These are phyloP conservation scores for Bremia lactucae DNA, from an alignment of 352 stramenopile species.

Conservation along the genomic window DNA sequence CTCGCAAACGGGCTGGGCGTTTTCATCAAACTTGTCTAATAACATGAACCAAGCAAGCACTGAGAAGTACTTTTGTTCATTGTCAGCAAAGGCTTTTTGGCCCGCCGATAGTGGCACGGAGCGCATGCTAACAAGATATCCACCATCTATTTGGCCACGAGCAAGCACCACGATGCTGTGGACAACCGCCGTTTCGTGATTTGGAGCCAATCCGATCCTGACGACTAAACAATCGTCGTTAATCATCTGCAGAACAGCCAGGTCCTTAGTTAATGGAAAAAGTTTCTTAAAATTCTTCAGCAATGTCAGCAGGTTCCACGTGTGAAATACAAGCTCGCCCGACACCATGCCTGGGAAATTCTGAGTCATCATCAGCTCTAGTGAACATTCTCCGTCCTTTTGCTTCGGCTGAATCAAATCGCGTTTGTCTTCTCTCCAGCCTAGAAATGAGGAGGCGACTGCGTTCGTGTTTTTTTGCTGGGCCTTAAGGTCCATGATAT, in stretches of 20 bases:
- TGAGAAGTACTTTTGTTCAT: slow-evolving; percentile 20
- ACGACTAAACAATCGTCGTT: slow-evolving; percentile 37
- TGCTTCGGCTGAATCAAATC: slow-evolving; percentile 6
- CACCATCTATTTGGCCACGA: slow-evolving; percentile 32
- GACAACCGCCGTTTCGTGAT: slow-evolving; percentile 19
- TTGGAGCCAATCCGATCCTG: slow-evolving; percentile 20
- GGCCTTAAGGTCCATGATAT: slow-evolving; percentile 29
- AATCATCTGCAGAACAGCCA: slow-evolving; percentile 30
- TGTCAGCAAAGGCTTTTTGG: slow-evolving; percentile 22
- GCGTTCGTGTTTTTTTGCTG: slow-evolving; percentile 13
- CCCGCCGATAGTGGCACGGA: slow-evolving; percentile 27
- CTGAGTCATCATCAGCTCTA: slow-evolving; percentile 30
- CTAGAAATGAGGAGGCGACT: slow-evolving; percentile 9
- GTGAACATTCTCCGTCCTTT: slow-evolving; percentile 4
- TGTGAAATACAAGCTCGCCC: slow-evolving; percentile 31
- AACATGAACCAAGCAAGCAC: slow-evolving; percentile 34
- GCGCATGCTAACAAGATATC: slow-evolving; percentile 31
- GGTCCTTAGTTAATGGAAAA: slow-evolving; percentile 29
- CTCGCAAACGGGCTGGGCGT: slow-evolving; percentile 22
- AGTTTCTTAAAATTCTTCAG: slow-evolving; percentile 20
- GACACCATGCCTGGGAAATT: slow-evolving; percentile 21
- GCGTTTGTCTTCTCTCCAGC: slow-evolving; percentile 26
- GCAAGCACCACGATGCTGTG: slow-evolving; percentile 34
- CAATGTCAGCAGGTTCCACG: slow-evolving; percentile 28
- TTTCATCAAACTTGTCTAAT: slow-evolving; percentile 25